Evolutionary conservation across 768 basidiomycete genomes (phyloP), one percentile per base, ranked within the genome.

Genomic region (Collybia sp.): DNA sequence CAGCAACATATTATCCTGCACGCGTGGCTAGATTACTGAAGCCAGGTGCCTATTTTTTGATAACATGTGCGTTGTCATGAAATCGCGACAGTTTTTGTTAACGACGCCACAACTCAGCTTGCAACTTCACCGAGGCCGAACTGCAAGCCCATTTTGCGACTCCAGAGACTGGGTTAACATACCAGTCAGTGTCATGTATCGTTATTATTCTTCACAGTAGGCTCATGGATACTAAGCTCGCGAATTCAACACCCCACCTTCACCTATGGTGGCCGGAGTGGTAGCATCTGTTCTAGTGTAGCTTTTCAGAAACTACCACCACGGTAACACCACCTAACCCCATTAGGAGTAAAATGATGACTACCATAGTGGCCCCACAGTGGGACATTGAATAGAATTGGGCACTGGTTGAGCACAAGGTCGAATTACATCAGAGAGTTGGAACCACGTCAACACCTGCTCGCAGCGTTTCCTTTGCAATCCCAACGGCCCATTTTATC

Each of bases 41-140:
- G 56, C 75, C 81, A 5, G 83, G 82, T 1, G 88, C 83, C 6
- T 63, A 70, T 56, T 88, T 91, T 58, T 67, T 93, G 30, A 88
- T 92, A 37, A 91, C 89, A 31, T 91, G 90, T 89, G 55, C 55
- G 83, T 66, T n/a, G 6, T 35, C 34, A 37, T 6, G 13, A 40
- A 5, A n/a, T 31, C 12, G 33, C 42, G 36, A 31, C 32, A 30
- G 30, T 17, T n/a, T 25, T 12, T 19, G 42, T 18, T 16, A 5
- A 31, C 36, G 39, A 16, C 34, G 19, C 18, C 35, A 35, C 35
- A 25, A 11, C 12, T 2, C 49, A 83, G 85, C 90, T 2, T 93
- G 90, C 57, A 92, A 92, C 58, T 92, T 90, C 54, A 93, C 90
- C 0, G 83, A 88, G 53, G 78, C 82, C 0, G 90, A 93, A 57